Evolutionary conservation across 768 basidiomycete genomes (phyloP).

Genomic region (Auriscalpium orientale): DNA sequence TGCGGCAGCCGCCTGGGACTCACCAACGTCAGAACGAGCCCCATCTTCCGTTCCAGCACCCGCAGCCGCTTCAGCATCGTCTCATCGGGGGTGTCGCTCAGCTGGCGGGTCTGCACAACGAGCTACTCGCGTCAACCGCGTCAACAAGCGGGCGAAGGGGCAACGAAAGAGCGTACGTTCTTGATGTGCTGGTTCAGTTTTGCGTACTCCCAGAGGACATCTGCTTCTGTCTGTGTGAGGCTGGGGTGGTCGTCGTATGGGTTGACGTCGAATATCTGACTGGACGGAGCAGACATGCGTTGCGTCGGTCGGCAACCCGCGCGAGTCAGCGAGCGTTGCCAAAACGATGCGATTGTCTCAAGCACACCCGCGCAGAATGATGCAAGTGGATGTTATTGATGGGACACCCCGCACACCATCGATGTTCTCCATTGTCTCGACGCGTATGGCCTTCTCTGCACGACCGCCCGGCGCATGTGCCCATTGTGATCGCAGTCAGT

Average conservation of each 20-base stretch:
- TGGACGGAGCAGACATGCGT: background rate
- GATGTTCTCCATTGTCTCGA: too few species aligned
- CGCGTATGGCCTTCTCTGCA: too few species aligned
- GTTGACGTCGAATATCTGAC: slow-evolving; percentile 46
- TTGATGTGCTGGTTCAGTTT: slow-evolving; percentile 78
- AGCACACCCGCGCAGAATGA: too few species aligned
- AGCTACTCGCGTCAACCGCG: slow-evolving; percentile 33
- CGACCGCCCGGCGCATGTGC: too few species aligned
- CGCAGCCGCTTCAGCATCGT: slow-evolving; percentile 68
- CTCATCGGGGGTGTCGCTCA: slow-evolving; percentile 74
- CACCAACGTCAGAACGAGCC: slow-evolving; percentile 87
- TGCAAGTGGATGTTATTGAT: too few species aligned
- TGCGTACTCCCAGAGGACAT: slow-evolving; percentile 90
- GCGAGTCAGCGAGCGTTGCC: too few species aligned
- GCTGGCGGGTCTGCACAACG: slow-evolving; percentile 54
- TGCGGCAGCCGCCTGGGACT: slow-evolving; percentile 16
- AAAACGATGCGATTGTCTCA: too few species aligned
- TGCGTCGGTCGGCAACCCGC: too few species aligned
- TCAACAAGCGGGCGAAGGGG: too few species aligned
- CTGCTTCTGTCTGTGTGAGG: slow-evolving; percentile 61
- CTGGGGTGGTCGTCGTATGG: slow-evolving; percentile 69
- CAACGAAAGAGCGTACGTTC: slow-evolving; percentile 38
- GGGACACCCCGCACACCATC: too few species aligned
- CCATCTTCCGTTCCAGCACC: slow-evolving; percentile 88
- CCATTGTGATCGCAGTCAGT: too few species aligned